Base-by-base conservation (phyloP, 2,329 filamentous ascomycete genomes). In the Biscogniauxia mediterranea region DNA sequence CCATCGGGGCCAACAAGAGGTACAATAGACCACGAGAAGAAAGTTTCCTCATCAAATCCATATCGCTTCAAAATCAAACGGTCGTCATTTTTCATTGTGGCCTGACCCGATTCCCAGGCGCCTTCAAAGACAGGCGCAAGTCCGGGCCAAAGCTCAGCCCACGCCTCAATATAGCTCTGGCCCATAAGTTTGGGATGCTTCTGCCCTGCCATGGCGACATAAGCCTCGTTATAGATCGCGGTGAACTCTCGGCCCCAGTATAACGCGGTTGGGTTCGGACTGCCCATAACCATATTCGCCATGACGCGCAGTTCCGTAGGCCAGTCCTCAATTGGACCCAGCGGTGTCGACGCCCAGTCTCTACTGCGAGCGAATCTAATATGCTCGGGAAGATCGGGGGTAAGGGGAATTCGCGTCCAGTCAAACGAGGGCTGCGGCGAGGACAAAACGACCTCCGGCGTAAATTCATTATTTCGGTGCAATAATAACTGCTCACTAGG, bases 71-170 rank as follows among this genome's bases (percentile, higher is more conserved):
- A 83, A 69, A 93, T 92, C 1, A 94, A 79, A 60, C 86, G 86
- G 64, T 94, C 90, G 68, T 95, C 91, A 66, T 93, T 88, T 73
- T 93, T 94, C 89, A 93, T 91, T 0, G 88, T 92, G 0, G 91
- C 89, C 76, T 93, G 88, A 0, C 91, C 92, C 4, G 87, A 89
- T 49, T 83, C 75, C 73, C 83, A 85, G 0, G 91, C 91, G 62
- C 80, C 86, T 19, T 83, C 79, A 65, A 95, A 91, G 0, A 90
- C 82, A 1, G 86, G 86, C 64, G 87, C 82, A 11, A 94, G 81
- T 5, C 88, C 85, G 21, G 85, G 78, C 89, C 90, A 93, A 5
- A 94, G 89, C 71, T 94, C 91, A 0, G 80, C 65, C 90, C 90
- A 93, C 0, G 85, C 87, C 13, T 87, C 82, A 52, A 79, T 77